Evolutionary conservation across 352 stramenopile species (phyloP).

Genomic region (Phytopythium vexans): DNA sequence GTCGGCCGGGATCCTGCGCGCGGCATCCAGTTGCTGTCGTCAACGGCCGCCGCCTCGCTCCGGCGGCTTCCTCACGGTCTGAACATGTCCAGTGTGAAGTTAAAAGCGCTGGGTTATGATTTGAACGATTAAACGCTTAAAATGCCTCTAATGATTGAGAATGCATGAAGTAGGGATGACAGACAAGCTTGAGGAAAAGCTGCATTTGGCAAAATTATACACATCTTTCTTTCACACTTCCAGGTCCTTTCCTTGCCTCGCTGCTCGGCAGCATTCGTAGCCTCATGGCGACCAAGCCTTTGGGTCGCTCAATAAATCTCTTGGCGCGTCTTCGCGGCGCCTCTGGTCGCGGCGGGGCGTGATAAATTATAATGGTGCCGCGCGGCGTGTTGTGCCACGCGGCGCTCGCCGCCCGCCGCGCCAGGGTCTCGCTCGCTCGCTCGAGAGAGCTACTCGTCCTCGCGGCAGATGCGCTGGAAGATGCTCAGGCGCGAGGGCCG

Average conservation of each 20-base stretch:
- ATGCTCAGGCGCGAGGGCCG: constrained; percentile 77
- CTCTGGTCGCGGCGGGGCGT: constrained; percentile 4
- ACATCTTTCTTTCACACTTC: constrained; percentile 31
- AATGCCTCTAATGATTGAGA: neutral
- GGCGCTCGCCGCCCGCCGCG: neutral
- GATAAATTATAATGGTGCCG: constrained; percentile 48
- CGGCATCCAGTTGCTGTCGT: no score
- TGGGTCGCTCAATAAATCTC: no score
- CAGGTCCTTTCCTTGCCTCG: constrained; percentile 9
- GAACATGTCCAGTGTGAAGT: no score
- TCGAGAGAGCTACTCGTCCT: constrained; percentile 36
- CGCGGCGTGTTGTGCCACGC: neutral
- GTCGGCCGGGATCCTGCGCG: no score
- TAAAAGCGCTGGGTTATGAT: no score
- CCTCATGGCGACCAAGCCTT: no score
- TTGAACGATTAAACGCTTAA: no score
- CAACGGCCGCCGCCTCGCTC: no score
- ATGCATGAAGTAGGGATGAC: neutral
- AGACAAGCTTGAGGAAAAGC: constrained; percentile 3
- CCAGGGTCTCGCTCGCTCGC: neutral
- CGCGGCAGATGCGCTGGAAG: constrained; percentile 81
- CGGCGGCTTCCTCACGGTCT: no score
- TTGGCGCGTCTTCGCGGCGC: neutral
- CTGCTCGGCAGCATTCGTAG: neutral
- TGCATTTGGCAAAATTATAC: constrained; percentile 21